Evolutionary conservation across 495 filamentous ascomycete species (phyloP).

Genomic region (Aspergillus leporis): DNA sequence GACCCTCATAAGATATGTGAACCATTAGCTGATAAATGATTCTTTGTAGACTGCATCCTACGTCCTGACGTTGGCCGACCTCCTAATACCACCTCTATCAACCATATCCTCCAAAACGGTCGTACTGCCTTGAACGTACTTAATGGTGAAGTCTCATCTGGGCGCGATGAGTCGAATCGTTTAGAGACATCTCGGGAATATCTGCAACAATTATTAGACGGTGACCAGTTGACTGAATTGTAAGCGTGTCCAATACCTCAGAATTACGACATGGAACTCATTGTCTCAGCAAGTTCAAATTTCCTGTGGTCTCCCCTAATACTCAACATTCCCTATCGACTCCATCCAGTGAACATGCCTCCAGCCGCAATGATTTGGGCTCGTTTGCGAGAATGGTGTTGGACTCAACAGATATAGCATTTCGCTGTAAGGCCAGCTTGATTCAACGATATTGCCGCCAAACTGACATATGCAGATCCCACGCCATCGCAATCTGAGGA

Average conservation of each 20-base stretch:
- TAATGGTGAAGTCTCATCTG: slow-evolving; percentile 41
- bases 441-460: not conserved
- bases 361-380: slow-evolving; percentile 41
- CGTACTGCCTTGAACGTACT: slow-evolving; percentile 43
- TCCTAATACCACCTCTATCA: slow-evolving; percentile 44
- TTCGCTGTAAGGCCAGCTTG: slow-evolving; percentile 47
- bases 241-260: slow-evolving; percentile 41
- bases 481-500: slow-evolving; percentile 33
- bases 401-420: slow-evolving; percentile 54
- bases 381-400: slow-evolving; percentile 61
- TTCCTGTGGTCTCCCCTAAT: slow-evolving; percentile 31
- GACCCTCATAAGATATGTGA: slow-evolving; percentile 12
- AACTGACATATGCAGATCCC: slow-evolving; percentile 36
- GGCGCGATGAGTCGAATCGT: slow-evolving; percentile 39
- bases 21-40: slow-evolving; percentile 21
- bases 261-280: slow-evolving; percentile 17
- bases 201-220: slow-evolving; percentile 68
- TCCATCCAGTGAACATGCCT: slow-evolving; percentile 22
- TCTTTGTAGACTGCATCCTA: slow-evolving; percentile 37
- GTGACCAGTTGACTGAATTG: slow-evolving; percentile 70
- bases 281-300: slow-evolving; percentile 68
- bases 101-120: slow-evolving; percentile 46
- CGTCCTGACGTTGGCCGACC: slow-evolving; percentile 45
- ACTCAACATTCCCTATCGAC: slow-evolving; percentile 21
- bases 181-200: slow-evolving; percentile 57